Evolutionary conservation across 2,329 filamentous ascomycete genomes (phyloP).

Genomic region (Penicillium sp.): DNA sequence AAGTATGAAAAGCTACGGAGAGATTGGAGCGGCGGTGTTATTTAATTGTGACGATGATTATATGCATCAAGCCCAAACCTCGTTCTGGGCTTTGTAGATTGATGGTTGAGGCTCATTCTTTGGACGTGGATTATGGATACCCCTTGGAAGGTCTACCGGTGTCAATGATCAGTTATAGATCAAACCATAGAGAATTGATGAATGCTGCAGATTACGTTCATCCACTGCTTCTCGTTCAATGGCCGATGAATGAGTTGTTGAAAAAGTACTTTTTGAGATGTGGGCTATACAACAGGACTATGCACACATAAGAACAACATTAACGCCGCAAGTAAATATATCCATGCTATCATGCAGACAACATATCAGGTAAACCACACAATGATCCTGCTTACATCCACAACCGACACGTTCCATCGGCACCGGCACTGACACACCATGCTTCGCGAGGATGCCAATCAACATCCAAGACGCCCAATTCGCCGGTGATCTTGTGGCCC

Average conservation of each 20-base stretch:
- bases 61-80: too few relatives aligned
- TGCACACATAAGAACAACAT: conserved; percentile 21
- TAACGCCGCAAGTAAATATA: conserved; percentile 18
- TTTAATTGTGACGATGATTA: conserved; percentile 15
- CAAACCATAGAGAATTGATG: too few relatives aligned
- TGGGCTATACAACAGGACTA: conserved; percentile 6
- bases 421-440: conserved; percentile 90
- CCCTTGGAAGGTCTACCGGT: too few relatives aligned
- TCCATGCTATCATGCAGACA: conserved; percentile 22
- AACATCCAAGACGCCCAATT: conserved; percentile 84
- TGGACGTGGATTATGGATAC: too few relatives aligned
- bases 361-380: too few relatives aligned
- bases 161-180: too few relatives aligned
- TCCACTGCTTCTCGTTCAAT: too few relatives aligned
- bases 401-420: conserved; percentile 84
- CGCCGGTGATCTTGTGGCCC: conserved; percentile 79
- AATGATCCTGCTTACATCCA: conserved; percentile 66
- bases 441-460: conserved; percentile 94
- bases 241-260: too few relatives aligned
- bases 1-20: conserved; percentile 53
- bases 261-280: too few relatives aligned
- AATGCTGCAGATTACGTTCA: too few relatives aligned
- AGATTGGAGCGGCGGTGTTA: conserved; percentile 42
- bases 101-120: too few relatives aligned
- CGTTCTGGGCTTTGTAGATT: too few relatives aligned